These are phyloP conservation scores for Trichophyton schoenleinii DNA, from an alignment of 2,329 filamentous ascomycete species.

Conservation along the genomic window DNA sequence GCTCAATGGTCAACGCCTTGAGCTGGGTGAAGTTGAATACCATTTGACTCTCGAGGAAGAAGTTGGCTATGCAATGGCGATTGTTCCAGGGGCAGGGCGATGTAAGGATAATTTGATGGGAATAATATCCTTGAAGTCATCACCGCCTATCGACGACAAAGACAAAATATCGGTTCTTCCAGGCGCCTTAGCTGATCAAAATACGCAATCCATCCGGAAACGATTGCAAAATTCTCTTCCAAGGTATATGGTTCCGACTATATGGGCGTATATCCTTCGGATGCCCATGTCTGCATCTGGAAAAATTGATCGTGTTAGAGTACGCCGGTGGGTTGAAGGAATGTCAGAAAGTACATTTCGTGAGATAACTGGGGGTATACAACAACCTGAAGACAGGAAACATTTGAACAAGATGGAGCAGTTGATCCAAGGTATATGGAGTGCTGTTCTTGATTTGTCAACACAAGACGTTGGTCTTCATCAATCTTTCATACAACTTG, in stretches of 20 bases:
- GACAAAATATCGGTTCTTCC: background rate
- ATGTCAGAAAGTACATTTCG: slow-evolving; percentile 9
- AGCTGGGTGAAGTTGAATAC: slow-evolving; percentile 10
- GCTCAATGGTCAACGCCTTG: slow-evolving; percentile 6
- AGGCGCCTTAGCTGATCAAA: background rate
- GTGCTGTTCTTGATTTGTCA: slow-evolving; percentile 28
- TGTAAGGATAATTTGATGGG: slow-evolving; percentile 28
- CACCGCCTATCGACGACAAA: background rate
- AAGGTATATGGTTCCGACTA: slow-evolving; percentile 24
- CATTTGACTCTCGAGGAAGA: slow-evolving; percentile 19
- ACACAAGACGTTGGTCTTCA: slow-evolving; percentile 19
- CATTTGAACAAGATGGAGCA: slow-evolving; percentile 5
- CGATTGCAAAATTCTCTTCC: slow-evolving; percentile 17
- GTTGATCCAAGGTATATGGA: slow-evolving; percentile 4
- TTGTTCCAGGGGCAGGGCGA: slow-evolving; percentile 31
- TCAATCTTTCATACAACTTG: slow-evolving; percentile 10
- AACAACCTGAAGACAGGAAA: background rate
- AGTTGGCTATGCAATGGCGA: slow-evolving; percentile 31
- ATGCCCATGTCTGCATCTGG: slow-evolving; percentile 29
- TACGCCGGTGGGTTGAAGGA: slow-evolving; percentile 16
- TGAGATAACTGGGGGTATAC: slow-evolving; percentile 5
- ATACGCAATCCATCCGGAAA: background rate
- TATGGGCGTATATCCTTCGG: slow-evolving; percentile 26
- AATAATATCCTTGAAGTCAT: slow-evolving; percentile 5
- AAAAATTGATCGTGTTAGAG: slow-evolving; percentile 27